Conservation (phyloP, 2,329 filamentous ascomycete species). For the Aaosphaeria arxii region DNA sequence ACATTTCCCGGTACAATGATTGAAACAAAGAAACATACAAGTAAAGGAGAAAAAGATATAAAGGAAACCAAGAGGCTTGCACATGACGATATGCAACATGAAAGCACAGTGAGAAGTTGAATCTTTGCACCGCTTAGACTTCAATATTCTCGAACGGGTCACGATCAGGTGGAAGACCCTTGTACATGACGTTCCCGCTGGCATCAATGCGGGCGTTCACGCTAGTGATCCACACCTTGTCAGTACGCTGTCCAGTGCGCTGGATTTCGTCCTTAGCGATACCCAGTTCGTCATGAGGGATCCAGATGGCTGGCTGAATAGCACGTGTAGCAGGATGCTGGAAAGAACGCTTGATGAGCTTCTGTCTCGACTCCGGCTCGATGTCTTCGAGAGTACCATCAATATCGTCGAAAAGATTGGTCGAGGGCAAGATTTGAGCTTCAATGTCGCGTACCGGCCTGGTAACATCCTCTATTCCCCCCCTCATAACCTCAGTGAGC, state of each 20-base stretch:
- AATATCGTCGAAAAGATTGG: slow-evolving; percentile 80
- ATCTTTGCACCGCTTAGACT: slow-evolving; percentile 9
- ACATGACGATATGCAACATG: too few species aligned
- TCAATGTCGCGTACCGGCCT: slow-evolving; percentile 34
- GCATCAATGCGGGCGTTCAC: slow-evolving; percentile 85
- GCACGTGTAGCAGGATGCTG: slow-evolving; percentile 85
- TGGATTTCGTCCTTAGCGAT: slow-evolving; percentile 88
- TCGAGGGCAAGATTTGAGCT: slow-evolving; percentile 60
- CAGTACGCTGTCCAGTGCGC: slow-evolving; percentile 71
- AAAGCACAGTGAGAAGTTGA: too few species aligned
- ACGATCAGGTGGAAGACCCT: slow-evolving; percentile 78
- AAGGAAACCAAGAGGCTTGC: too few species aligned
- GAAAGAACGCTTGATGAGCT: slow-evolving; percentile 82
- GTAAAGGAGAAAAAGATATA: too few species aligned
- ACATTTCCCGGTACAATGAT: too few species aligned
- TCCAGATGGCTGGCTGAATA: slow-evolving; percentile 85
- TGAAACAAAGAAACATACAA: too few species aligned
- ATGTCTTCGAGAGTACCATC: slow-evolving; percentile 94
- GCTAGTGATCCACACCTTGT: slow-evolving; percentile 86
- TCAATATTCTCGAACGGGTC: slow-evolving; percentile 41
- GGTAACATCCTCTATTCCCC: slow-evolving; percentile 20
- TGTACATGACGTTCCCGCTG: slow-evolving; percentile 79
- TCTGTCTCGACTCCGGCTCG: slow-evolving; percentile 82
- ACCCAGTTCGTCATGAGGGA: slow-evolving; percentile 85
- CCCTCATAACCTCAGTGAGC: slow-evolving; percentile 10